These are phyloP conservation scores for Geotrichum fermentans DNA, from an alignment of 1,139 yeast species.

Conservation along the genomic window DNA sequence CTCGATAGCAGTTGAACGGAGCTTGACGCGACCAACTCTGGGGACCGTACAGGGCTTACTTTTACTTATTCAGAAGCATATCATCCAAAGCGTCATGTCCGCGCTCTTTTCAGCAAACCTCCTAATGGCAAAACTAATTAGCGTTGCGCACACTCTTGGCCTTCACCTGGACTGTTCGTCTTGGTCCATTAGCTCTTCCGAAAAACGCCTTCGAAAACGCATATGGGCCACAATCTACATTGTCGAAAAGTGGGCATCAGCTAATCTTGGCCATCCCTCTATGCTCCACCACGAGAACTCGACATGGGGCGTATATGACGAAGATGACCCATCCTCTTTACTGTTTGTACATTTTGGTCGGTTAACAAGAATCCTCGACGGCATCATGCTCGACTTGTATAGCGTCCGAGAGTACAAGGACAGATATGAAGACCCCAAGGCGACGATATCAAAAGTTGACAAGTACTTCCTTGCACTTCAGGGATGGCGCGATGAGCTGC, in stretches of 20 bases:
- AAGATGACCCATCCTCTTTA: constrained; percentile 33
- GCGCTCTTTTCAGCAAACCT: constrained; percentile 32
- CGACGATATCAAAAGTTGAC: constrained; percentile 26
- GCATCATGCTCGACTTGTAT: constrained; percentile 31
- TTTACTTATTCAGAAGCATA: constrained; percentile 35
- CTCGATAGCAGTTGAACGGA: constrained; percentile 33
- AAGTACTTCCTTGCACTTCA: constrained; percentile 26
- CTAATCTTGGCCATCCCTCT: constrained; percentile 35
- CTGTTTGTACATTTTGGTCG: constrained; percentile 34
- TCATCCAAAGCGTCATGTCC: constrained; percentile 35
- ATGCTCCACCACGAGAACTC: constrained; percentile 27
- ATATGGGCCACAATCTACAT: constrained; percentile 36
- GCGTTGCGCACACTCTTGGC: constrained; percentile 36
- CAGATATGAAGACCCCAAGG: constrained; percentile 24
- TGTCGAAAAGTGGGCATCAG: constrained; percentile 38
- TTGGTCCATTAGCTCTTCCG: constrained; percentile 35
- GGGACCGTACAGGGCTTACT: constrained; percentile 44
- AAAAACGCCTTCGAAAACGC: constrained; percentile 32
- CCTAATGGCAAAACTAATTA: constrained; percentile 34
- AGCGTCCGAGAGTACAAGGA: constrained; percentile 25
- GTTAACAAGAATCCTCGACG: constrained; percentile 33
- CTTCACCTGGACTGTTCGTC: constrained; percentile 36
- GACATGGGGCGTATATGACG: constrained; percentile 28
- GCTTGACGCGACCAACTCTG: constrained; percentile 38
- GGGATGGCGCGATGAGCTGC: constrained; percentile 32